phyloP scores from a whole-genome alignment of 1,139 yeast genomes.

The Yamadazyma aaseri region DNA sequence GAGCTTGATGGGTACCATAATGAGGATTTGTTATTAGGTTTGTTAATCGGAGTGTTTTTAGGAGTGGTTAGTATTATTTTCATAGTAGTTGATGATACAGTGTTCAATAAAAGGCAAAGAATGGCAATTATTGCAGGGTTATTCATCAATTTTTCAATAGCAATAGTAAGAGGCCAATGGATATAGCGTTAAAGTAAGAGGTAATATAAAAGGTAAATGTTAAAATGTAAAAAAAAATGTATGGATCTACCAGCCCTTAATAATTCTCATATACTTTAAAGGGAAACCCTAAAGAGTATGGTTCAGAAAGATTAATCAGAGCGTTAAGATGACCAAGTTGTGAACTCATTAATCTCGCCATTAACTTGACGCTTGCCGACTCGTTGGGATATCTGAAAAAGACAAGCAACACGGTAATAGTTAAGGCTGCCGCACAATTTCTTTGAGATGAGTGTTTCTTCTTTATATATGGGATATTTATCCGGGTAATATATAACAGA shows the following conservation, averaged over 20 bases:
- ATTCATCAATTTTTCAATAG: slow-evolving; percentile 55
- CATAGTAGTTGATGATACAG: slow-evolving; percentile 52
- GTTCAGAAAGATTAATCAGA: slow-evolving; percentile 34
- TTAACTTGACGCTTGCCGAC: slow-evolving; percentile 57
- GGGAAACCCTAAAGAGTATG: slow-evolving; percentile 17
- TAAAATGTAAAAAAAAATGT: slow-evolving; percentile 22
- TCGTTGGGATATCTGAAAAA: slow-evolving; percentile 47
- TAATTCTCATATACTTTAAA: slow-evolving; percentile 22
- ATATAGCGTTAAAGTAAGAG: slow-evolving; percentile 18
- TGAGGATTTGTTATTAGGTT: slow-evolving; percentile 62
- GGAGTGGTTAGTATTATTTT: slow-evolving; percentile 63
- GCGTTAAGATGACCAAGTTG: slow-evolving; percentile 48
- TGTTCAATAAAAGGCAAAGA: slow-evolving; percentile 57
- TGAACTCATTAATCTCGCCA: slow-evolving; percentile 43
- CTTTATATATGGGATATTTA: slow-evolving; percentile 1
- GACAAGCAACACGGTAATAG: slow-evolving; percentile 59
- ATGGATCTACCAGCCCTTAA: slow-evolving; percentile 54
- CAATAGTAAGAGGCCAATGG: slow-evolving; percentile 53
- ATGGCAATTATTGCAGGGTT: slow-evolving; percentile 66
- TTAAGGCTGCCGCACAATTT: slow-evolving; percentile 55
- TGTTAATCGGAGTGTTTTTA: slow-evolving; percentile 59
- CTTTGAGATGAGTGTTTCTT: slow-evolving; percentile 6
- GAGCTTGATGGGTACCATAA: slow-evolving; percentile 42
- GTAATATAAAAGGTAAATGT: neutral
- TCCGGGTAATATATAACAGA: slow-evolving; percentile 15